These are phyloP conservation scores for Melastoma malabathricum DNA, from an alignment of 345 rosid species.

Conservation along the genomic window DNA sequence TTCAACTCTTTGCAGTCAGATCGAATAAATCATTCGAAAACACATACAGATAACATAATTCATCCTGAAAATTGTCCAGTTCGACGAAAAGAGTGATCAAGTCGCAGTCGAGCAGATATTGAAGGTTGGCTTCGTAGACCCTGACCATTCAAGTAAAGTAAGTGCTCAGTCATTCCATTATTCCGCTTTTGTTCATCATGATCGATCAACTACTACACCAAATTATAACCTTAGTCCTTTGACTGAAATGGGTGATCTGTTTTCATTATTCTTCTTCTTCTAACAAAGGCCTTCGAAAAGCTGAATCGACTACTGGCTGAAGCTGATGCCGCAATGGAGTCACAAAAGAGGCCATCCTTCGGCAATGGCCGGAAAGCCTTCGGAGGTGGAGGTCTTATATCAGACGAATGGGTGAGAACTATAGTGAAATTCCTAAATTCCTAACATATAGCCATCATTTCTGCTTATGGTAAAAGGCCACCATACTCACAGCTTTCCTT, in stretches of 20 bases:
- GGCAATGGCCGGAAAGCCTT: slow-evolving; percentile 31
- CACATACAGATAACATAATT: neutral
- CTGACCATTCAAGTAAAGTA: slow-evolving; percentile 38
- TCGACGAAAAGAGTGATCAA: slow-evolving; percentile 64
- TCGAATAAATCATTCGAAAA: neutral
- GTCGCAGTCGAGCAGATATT: slow-evolving; percentile 52
- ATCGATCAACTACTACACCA: neutral
- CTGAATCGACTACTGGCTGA: slow-evolving; percentile 45
- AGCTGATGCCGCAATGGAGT: slow-evolving; percentile 52
- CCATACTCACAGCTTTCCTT: too few species aligned
- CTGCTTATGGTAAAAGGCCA: neutral
- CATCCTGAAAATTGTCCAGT: slow-evolving; percentile 23
- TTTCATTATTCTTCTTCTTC: neutral
- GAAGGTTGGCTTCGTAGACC: slow-evolving; percentile 55
- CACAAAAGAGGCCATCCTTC: slow-evolving; percentile 48
- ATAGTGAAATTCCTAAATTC: neutral
- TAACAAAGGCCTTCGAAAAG: slow-evolving; percentile 36
- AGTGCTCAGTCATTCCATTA: slow-evolving; percentile 7
- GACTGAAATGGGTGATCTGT: neutral
- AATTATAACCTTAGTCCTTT: neutral
- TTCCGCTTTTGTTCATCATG: neutral
- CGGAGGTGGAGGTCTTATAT: slow-evolving; percentile 53
- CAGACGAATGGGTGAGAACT: slow-evolving; percentile 59
- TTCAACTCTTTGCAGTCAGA: neutral
- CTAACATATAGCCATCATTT: neutral